Percentiles rank a stretch among this genome's conserved stretches.
These are phyloP conservation scores for Leccinum holopus DNA, from an alignment of 1,284 basidiomycete species.

Conservation along the genomic window DNA sequence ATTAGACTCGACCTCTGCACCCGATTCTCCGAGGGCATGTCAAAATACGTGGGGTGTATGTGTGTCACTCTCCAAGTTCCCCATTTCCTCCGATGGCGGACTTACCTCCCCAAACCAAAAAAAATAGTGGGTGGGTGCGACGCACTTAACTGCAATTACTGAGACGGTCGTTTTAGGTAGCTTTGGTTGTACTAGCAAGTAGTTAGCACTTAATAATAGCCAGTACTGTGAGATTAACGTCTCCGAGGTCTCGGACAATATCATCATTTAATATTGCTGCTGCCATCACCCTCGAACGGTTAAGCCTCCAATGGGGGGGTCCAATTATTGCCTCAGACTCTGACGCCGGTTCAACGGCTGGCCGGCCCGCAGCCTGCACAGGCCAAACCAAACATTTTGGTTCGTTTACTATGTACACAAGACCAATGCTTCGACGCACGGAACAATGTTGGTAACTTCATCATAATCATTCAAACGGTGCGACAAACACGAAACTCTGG, in stretches of 20 bases:
- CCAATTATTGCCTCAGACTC: neutral
- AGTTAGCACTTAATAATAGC: neutral
- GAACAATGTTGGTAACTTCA: neutral
- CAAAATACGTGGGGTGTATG: neutral
- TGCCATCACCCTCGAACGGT: neutral
- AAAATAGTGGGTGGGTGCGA: neutral
- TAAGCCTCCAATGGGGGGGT: neutral
- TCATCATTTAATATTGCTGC: neutral
- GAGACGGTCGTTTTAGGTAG: neutral
- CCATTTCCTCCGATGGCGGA: constrained; percentile 1
- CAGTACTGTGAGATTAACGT: neutral
- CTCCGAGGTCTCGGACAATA: neutral
- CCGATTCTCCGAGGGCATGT: neutral
- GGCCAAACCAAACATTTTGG: neutral
- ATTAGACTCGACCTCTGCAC: neutral
- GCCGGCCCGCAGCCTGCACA: neutral
- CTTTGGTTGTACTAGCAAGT: neutral
- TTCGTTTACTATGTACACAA: neutral
- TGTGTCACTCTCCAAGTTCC: neutral
- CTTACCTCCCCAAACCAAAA: neutral
- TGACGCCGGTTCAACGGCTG: neutral
- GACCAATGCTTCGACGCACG: neutral
- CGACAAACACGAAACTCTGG: neutral
- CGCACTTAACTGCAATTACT: neutral
- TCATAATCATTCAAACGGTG: neutral